Conservation (phyloP, 805 yeast genomes). For the Starmerella bombicola region DNA sequence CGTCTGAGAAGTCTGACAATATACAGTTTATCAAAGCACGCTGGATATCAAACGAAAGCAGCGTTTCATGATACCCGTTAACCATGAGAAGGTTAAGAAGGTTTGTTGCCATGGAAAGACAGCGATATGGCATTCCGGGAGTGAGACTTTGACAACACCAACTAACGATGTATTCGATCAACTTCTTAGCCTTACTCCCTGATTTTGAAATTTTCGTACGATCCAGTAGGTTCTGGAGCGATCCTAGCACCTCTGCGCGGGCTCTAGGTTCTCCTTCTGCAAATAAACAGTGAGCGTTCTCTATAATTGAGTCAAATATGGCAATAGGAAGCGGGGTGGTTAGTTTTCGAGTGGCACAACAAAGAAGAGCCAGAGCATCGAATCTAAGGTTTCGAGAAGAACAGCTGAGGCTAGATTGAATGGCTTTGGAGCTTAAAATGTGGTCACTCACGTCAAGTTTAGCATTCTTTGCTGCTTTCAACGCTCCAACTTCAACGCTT, state of each 20-base stretch:
- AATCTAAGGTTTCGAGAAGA: slow-evolving; percentile 1
- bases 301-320: slow-evolving; percentile 36
- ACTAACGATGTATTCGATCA: slow-evolving; percentile 33
- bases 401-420: slow-evolving; percentile 3
- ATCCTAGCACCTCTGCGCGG: slow-evolving; percentile 52
- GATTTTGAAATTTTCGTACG: slow-evolving; percentile 32
- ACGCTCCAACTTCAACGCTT: slow-evolving; percentile 11
- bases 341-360: slow-evolving; percentile 46
- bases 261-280: slow-evolving; percentile 57
- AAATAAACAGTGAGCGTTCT: slow-evolving; percentile 40
- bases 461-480: slow-evolving; percentile 17
- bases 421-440: slow-evolving; percentile 4
- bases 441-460: slow-evolving; percentile 13
- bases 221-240: slow-evolving; percentile 47
- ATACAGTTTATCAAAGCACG: slow-evolving; percentile 49
- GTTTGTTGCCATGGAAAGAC: slow-evolving; percentile 39
- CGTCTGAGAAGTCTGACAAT: slow-evolving; percentile 63
- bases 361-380: slow-evolving; percentile 14
- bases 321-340: slow-evolving; percentile 42
- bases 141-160: slow-evolving; percentile 33
- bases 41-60: slow-evolving; percentile 34
- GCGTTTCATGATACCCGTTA: slow-evolving; percentile 36
- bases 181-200: slow-evolving; percentile 28
- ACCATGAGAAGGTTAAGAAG: slow-evolving; percentile 37
- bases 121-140: slow-evolving; percentile 49